Base-by-base conservation (phyloP, 345 rosid genomes). In the Eucalyptus marginata region DNA sequence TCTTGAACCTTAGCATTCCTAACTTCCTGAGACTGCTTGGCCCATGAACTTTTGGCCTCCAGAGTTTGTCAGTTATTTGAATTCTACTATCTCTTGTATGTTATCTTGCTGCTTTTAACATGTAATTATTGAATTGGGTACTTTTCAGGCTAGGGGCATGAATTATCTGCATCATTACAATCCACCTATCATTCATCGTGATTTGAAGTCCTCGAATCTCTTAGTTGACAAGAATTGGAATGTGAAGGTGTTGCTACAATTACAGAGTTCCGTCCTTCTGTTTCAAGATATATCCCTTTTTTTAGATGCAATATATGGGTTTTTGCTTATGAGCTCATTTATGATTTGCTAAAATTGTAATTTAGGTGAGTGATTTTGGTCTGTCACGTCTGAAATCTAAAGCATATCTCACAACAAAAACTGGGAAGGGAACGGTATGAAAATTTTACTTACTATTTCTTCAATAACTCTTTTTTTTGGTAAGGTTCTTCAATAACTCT, bases 331-430 rank as follows among this genome's bases (percentile, higher is more conserved):
- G 47, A 50, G 14, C 83, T 27, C 40, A 16, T 27, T 59, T 17
- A 56, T 88, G 29, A 86, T 80, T 49, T 91, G 83, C 83, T 20
- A 20, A 76, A 40, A 76, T 76, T 71, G 92, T 31, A 87, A 90
- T 93, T 36, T 43, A 97, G 99, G 99, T 98, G 88, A 98, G 98
- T 86, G 99, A 98, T 94, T 98, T 98, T 94, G 99, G 99, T 91
- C 94, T 98, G 87, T 98, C 99, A 12, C 98, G 99, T 91, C 94
- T 98, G 89, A 98, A 98, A 92, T 97, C 94, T 59, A 97, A 94
- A 91, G 94, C 99, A 47, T 96, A 91, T 92, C 94, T 98, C 64
- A 92, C 96, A 88, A 92, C 96, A 76, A 95, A 93, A 94, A 94
- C 97, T 10, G 99, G 99, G 89, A 97, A 94, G 90, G 99, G 99